Conservation (phyloP, 768 basidiomycete species). For the Lenzites betulinus region DNA sequence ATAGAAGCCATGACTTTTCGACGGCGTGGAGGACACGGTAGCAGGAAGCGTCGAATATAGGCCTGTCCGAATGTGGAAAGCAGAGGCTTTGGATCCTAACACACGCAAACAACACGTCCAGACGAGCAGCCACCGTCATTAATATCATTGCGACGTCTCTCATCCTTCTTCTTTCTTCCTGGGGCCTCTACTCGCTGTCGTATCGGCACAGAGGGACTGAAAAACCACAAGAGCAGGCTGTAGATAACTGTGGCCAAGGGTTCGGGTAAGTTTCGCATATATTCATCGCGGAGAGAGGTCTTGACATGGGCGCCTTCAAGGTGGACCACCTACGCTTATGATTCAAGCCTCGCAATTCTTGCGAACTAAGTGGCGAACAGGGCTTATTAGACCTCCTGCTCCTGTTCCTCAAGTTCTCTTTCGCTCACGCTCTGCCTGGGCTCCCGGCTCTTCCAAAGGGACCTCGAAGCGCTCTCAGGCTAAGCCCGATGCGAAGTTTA, state of each 20-base stretch:
- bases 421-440: neutral
- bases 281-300: neutral
- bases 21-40: neutral
- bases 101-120: constrained; percentile 24
- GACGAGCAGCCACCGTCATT: neutral
- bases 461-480: neutral
- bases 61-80: constrained; percentile 7
- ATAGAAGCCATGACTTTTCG: constrained; percentile 34
- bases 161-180: no score
- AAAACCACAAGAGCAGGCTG: no score
- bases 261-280: neutral
- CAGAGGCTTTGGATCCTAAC: constrained; percentile 19
- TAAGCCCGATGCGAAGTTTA: no score
- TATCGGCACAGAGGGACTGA: no score
- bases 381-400: neutral
- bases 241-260: no score
- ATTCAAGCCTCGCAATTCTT: neutral
- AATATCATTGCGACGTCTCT: neutral
- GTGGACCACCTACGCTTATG: neutral
- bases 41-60: neutral
- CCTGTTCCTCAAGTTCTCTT: neutral
- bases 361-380: neutral
- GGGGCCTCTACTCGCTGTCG: no score
- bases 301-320: no score
- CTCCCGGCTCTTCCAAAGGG: neutral